Conservation (phyloP, 805 yeast species). For the Candida sakaeoensis region DNA sequence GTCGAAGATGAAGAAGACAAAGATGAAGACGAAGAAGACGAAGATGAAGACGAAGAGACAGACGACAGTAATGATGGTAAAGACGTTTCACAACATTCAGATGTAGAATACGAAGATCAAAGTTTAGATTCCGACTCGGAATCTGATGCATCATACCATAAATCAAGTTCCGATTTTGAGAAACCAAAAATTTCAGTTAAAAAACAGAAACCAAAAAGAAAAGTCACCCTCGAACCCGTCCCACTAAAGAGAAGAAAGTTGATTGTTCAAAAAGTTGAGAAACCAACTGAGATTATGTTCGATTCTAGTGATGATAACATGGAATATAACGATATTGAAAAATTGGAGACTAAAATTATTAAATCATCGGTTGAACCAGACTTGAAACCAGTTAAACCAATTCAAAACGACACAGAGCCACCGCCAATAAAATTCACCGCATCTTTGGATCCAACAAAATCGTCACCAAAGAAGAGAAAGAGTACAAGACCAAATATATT, state of each 20-base stretch:
- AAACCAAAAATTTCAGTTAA: neutral
- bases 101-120: neutral
- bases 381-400: neutral
- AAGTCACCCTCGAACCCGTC: neutral
- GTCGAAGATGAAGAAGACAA: constrained; percentile 1
- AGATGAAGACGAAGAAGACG: neutral
- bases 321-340: constrained; percentile 12
- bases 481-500: constrained; percentile 9
- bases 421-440: constrained; percentile 8
- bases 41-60: neutral
- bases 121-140: neutral
- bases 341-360: constrained; percentile 6
- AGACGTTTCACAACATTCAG: no score
- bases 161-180: neutral
- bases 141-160: neutral
- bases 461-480: constrained; percentile 4
- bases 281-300: neutral
- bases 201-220: neutral
- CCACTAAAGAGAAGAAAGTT: constrained; percentile 3
- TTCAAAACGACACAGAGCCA: neutral
- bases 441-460: constrained; percentile 1
- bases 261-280: neutral
- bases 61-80: no score
- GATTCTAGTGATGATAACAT: constrained; percentile 10
- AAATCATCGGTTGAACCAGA: constrained; percentile 6